Percentiles rank a stretch among this genome's conserved stretches.
These are phyloP conservation scores for Eucalyptus viminalis DNA, from an alignment of 345 rosid species.

Conservation along the genomic window DNA sequence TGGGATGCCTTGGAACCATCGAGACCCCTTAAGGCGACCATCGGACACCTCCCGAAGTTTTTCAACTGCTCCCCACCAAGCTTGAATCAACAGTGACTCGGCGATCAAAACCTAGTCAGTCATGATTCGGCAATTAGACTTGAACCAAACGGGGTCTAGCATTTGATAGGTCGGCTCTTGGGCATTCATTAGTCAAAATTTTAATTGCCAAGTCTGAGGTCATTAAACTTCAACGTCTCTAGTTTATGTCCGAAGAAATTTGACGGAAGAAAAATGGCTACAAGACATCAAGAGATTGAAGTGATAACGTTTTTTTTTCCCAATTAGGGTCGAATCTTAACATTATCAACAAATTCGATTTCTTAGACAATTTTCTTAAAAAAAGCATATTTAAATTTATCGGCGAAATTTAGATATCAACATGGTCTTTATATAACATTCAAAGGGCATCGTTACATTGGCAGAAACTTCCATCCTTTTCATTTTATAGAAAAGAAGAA, in stretches of 20 bases:
- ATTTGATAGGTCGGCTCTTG: background rate
- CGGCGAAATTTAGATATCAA: rapidly evolving
- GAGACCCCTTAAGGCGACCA: background rate
- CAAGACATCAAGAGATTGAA: rapidly evolving
- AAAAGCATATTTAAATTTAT: too few species aligned
- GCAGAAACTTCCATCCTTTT: too few species aligned
- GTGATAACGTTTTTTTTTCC: too few species aligned
- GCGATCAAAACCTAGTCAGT: background rate
- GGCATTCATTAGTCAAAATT: background rate
- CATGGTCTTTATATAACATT: background rate
- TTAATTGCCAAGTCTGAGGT: background rate
- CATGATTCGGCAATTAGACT: background rate
- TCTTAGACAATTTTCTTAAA: background rate
- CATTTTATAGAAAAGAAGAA: background rate
- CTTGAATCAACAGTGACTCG: rapidly evolving
- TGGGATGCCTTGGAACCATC: background rate
- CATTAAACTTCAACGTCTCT: background rate
- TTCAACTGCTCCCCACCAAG: background rate
- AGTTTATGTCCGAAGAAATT: background rate
- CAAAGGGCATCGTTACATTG: background rate
- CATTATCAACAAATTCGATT: background rate
- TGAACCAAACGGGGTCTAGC: background rate
- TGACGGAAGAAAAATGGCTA: too few species aligned
- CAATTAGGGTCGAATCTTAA: background rate
- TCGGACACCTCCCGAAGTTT: too few species aligned